Base-by-base conservation (phyloP, 495 filamentous ascomycete species). In the Talaromyces proteolyticus region DNA sequence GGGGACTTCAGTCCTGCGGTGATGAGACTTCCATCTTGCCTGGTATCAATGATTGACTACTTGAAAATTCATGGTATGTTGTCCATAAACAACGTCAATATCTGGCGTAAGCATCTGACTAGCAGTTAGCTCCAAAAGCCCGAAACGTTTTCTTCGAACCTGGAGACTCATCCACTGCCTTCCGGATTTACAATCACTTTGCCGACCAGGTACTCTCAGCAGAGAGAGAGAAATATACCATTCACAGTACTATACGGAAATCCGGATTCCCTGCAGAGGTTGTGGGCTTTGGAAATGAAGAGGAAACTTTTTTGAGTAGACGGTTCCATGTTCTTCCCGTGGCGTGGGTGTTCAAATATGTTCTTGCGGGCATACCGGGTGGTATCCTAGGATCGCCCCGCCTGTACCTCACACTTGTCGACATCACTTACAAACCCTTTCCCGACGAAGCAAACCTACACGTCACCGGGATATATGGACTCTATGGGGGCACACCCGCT, bases 361-460 rank as follows among this genome's bases (percentile, higher is more conserved):
- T 93, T 6, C 64, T 93, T 14, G 72, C 78, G 6, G 85, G 84
- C 4, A 64, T 93, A 1, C 88, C 88, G 0, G 83, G 81, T 1
- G 88, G 88, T 1, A 81, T 92, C 34, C 68, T 93, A 10, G 88
- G 88, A 12, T 86, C 84, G 20, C 56, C 78, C 29, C 64, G 70
- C 19, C 61, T 91, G 20, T 91, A 89, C 52, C 78, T 84, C 42
- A 74, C 77, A 3, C 57, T 92, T 12, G 76, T 83, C 21, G 73
- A 74, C 24, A 84, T 93, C 25, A 77, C 80, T 39, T 68, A 67
- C 24, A 77, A 82, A 40, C 68, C 78, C 14, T 67, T 74, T 49
- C 66, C 64, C 0, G 76, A 79, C 42, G 60, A 70, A 5, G 25
- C 44, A 14, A 11, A 17, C 4, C 14, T 47, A 14, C 44, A n/a